Base-by-base conservation (phyloP, 2,329 filamentous ascomycete species). In the Aspergillus uvarum region DNA sequence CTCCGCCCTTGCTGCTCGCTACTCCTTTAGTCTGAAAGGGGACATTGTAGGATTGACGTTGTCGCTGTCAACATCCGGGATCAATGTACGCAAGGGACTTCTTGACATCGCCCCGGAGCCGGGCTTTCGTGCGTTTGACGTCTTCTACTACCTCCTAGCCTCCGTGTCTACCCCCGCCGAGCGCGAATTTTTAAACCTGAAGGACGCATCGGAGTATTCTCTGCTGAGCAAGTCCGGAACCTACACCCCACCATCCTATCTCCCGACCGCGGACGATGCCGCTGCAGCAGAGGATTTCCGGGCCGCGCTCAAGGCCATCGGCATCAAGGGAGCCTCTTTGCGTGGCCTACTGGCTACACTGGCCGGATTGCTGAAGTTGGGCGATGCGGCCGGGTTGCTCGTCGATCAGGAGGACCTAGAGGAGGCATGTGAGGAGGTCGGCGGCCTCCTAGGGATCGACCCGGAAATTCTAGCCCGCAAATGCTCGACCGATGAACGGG, bases 131-230 rank as follows among this genome's bases (percentile, higher is more conserved):
- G 95, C 94, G 3, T 99, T 99, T 68, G 94, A 99, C 72, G 95
- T 96, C 53, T 98, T 99, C 73, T 98, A 99, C 79, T 98, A 97
- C 70, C 86, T 99, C 0, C 83, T 98, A 47, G 96, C 93, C 0
- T 92, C 90, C n/a, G 90, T 91, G 0, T 96, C 95, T 0, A 95
- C 91, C 1, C 87, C 89, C 4, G 89, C 92, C 1, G 95, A 99
- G 78, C 84, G 92, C 58, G 94, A 98, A 72, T 96, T 93, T 62
- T 80, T 99, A 14, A 87, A 89, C 26, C 83, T 99, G 31, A 90
- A 92, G 76, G 82, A 87, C 8, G 86, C 91, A 2, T 89, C 90
- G 4, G 83, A 85, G 48, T 99, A 98, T 74, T 78, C 87, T 5
- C 81, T 99, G 1, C 82, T 99, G 19, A 87, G 90, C 63, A 88